Base-by-base conservation (phyloP, 768 basidiomycete genomes). In the Boletus rufocinnamomeus region DNA sequence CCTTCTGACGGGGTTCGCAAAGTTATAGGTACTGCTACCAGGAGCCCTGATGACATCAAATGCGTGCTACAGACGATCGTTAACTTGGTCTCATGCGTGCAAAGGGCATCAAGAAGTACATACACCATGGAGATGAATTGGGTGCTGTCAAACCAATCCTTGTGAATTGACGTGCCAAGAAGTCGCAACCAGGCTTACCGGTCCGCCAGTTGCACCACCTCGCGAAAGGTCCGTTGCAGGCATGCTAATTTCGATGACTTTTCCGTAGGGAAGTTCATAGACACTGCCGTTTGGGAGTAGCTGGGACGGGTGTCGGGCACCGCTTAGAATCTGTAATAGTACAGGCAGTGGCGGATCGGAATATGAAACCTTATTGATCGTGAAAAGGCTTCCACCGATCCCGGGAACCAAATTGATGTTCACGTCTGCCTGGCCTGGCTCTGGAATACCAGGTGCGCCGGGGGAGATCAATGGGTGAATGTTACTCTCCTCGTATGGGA, bases 1-100 rank as follows among this genome's bases (percentile, higher is more conserved):
- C 47, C 84, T 74, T 52, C 74, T 73, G 58, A 81, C 75, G 0
- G 85, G 85, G 64, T 87, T 85, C 6, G 28, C 59, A 45, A 71
- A 82, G 65, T 83, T 82, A 54, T 74, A 75, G 1, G 60, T 60
- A 0, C 61, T 60, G 54, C 65, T 79, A 13, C 76, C 76, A 17
- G 79, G 75, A 50, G 71, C 75, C 11, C 76, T 66, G 30, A 30
- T 30, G 30, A 30, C 30, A 46, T 69, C 67, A 58, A 82, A 77
- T 0, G 65, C 44, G 47, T 80, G 79, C 77, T 81, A 38, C 1
- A 5, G 21, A 35, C 5, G 19, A 10, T 0, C 11, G 41, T 62
- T 27, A 56, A 21, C 13, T 23, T 11, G 19, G 35, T n/a, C 5
- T 35, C 25, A 5, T 19, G 2, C 11, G 8, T n/a, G 11, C 2